Base-by-base conservation (phyloP, 768 basidiomycete genomes). In the Fistulinella prunicolor region DNA sequence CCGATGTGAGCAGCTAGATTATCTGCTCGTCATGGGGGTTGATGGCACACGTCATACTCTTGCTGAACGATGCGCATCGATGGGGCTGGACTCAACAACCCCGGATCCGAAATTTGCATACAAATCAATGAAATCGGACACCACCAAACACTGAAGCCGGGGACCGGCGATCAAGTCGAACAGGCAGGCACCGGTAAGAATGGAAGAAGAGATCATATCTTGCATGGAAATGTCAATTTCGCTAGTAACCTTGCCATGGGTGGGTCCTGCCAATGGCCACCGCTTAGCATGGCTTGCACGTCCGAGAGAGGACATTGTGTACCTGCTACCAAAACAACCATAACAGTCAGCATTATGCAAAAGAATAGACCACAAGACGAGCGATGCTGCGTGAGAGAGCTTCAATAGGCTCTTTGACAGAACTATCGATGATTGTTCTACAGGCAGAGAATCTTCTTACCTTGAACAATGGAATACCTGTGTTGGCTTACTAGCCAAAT, bases 51-150 rank as follows among this genome's bases (percentile, higher is more conserved):
- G 6, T 28, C 12, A 12, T 12, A 28, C 28, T 28, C 12, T 28
- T 28, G 28, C n/a, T n/a, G n/a, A n/a, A n/a, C 28, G 28, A 28
- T 6, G 12, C 12, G 28, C 28, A 28, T 6, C 32, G 32, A 34
- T 5, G 32, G 13, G 32, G 32, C 32, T 16, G 32, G 32, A 16
- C 32, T 34, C 32, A 37, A 23, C 29, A 38, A 35, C 21, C 37
- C 5, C 36, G 26, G 44, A 38, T 55, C 56, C 48, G 60, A 44
- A 50, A 47, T n/a, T 26, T 14, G 13, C 30, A 12, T 14, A 32
- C 30, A 32, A 32, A 32, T 28, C 26, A 28, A 28, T 34, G 23
- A 32, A 24, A 26, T 42, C 29, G 39, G 43, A 38, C 24, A 36
- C 32, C n/a, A 37, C 38, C 38, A 36, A 16, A 39, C 42, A n/a